Conservation (phyloP, 2,329 filamentous ascomycete genomes). For the Metarhizium robertsii region DNA sequence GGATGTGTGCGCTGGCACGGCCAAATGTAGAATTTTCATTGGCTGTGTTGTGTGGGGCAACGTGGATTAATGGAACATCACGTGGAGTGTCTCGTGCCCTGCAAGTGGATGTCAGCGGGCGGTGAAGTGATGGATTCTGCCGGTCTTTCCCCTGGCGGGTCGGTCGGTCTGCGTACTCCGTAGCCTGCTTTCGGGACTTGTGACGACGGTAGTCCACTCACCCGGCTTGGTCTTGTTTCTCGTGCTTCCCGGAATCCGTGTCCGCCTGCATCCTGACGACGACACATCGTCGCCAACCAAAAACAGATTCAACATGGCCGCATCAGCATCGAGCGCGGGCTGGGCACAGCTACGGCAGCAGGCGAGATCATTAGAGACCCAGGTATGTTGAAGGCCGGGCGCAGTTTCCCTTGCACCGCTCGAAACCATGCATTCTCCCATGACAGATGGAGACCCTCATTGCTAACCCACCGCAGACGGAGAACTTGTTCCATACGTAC, state of each 20-base stretch:
- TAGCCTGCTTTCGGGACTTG: not conserved
- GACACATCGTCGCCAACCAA: not conserved
- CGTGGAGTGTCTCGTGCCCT: conserved; percentile 13
- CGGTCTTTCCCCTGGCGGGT: not conserved
- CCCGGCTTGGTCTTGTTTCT: conserved; percentile 1
- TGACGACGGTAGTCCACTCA: not conserved
- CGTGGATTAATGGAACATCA: conserved; percentile 4
- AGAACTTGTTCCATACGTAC: conserved; percentile 74
- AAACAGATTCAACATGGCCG: conserved; percentile 32
- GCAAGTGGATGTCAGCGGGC: not conserved
- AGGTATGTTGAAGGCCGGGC: conserved; percentile 45
- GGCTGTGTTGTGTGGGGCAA: conserved; percentile 1
- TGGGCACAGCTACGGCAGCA: conserved; percentile 96
- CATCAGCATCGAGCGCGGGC: conserved; percentile 49
- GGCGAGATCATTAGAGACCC: conserved; percentile 77
- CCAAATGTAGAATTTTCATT: conserved; percentile 2
- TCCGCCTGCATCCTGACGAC: not conserved
- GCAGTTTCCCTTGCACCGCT: too few relatives aligned
- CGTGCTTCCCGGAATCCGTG: not conserved
- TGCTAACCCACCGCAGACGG: conserved; percentile 49
- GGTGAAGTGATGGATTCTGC: not conserved
- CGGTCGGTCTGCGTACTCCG: not conserved
- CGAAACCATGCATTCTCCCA: not conserved
- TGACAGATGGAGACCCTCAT: not conserved
- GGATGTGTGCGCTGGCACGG: conserved; percentile 13